phyloP scores from a whole-genome alignment of 306 rosid species.

The Albizia julibrissin region DNA sequence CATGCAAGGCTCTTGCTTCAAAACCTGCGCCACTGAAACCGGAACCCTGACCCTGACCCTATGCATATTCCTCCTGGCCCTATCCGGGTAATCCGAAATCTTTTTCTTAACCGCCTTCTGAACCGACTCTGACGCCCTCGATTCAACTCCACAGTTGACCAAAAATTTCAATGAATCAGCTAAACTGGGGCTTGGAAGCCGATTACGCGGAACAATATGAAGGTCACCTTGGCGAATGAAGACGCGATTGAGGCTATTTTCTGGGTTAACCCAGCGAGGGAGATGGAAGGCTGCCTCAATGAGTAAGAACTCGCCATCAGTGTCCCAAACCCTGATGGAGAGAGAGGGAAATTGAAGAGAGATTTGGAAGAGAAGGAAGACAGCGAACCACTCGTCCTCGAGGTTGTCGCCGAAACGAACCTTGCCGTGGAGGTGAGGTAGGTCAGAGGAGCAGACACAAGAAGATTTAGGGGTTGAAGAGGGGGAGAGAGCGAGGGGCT shows the following conservation, averaged over 20 bases:
- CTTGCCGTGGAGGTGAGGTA: constrained; percentile 86
- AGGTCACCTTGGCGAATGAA: constrained; percentile 64
- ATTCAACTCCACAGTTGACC: constrained; percentile 30
- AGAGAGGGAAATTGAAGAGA: constrained; percentile 61
- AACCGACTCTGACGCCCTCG: constrained; percentile 63
- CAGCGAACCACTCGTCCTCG: constrained; percentile 90
- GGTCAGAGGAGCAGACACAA: constrained; percentile 57
- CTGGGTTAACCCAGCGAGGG: constrained; percentile 95
- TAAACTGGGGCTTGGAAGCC: constrained; percentile 50
- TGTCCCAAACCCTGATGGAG: constrained; percentile 82
- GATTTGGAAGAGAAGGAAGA: constrained; percentile 79
- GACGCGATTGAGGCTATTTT: constrained; percentile 66
- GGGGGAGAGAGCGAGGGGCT: constrained; percentile 69
- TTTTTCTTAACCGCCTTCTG: constrained; percentile 55
- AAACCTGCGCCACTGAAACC: constrained; percentile 59
- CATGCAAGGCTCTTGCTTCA: constrained; percentile 73
- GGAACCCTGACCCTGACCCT: constrained; percentile 81
- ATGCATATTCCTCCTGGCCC: constrained; percentile 61
- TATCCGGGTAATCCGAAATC: constrained; percentile 70
- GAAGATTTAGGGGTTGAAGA: constrained; percentile 53
- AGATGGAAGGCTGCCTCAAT: constrained; percentile 93
- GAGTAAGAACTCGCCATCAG: constrained; percentile 93
- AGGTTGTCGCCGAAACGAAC: constrained; percentile 87
- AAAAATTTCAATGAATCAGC: constrained; percentile 61
- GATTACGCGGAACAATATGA: constrained; percentile 58